Conservation (phyloP, 1,284 basidiomycete species). For the Anthracocystis setariae region DNA sequence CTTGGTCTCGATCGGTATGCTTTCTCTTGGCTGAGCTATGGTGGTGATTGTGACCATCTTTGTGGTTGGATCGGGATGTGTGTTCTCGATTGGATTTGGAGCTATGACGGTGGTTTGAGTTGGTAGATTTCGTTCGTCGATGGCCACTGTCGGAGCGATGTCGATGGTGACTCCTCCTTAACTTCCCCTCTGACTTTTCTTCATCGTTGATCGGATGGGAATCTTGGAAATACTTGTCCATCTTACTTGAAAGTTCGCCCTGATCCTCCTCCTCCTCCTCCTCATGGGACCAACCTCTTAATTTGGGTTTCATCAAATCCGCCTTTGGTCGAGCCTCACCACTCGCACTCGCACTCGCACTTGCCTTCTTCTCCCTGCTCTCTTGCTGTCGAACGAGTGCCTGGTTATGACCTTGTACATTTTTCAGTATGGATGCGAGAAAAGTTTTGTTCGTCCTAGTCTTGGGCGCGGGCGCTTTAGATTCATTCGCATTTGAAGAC, state of each 20-base stretch:
- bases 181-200: background rate
- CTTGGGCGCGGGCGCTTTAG: constrained; percentile 3
- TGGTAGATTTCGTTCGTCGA: too few species aligned
- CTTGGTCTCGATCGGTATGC: too few species aligned
- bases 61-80: background rate
- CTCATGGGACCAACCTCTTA: constrained; percentile 22
- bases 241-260: constrained; percentile 47
- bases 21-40: too few species aligned
- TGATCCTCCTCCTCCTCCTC: constrained; percentile 2
- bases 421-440: constrained; percentile 44
- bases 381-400: constrained; percentile 33
- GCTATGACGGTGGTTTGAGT: too few species aligned
- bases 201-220: constrained; percentile 11
- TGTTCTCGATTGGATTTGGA: background rate
- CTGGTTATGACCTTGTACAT: constrained; percentile 58
- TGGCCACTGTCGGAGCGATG: background rate
- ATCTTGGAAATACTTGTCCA: constrained; percentile 60
- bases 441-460: constrained; percentile 56
- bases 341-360: background rate
- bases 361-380: background rate
- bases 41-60: too few species aligned
- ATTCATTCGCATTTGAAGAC: too few species aligned
- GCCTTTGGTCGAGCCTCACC: background rate
- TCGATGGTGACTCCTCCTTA: background rate
- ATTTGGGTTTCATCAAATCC: background rate